phyloP scores from a whole-genome alignment of 1,284 basidiomycete genomes.

The Fomitiporia mediterranea region DNA sequence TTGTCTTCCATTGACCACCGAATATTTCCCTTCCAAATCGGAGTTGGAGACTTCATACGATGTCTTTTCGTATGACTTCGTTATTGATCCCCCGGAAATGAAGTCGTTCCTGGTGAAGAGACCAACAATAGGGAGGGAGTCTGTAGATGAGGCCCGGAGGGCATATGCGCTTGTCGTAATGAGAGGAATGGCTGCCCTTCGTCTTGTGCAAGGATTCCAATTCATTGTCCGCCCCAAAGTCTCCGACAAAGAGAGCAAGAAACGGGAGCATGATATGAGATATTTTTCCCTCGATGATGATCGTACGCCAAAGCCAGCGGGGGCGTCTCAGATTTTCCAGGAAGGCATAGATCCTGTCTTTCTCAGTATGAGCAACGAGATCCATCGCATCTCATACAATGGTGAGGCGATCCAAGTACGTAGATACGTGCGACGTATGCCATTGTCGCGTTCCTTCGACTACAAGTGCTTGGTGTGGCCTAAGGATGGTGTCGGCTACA shows the following conservation, averaged over 20 bases:
- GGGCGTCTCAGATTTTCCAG: slow-evolving; percentile 68
- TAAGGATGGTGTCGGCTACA: slow-evolving; percentile 82
- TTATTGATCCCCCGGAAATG: slow-evolving; percentile 74
- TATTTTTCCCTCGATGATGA: slow-evolving; percentile 57
- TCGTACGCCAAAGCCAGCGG: slow-evolving; percentile 49
- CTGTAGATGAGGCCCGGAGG: slow-evolving; percentile 52
- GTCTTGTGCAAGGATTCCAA: slow-evolving; percentile 95
- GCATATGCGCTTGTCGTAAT: slow-evolving; percentile 83
- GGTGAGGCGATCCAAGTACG: slow-evolving; percentile 87
- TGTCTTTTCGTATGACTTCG: slow-evolving; percentile 77
- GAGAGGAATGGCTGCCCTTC: slow-evolving; percentile 90
- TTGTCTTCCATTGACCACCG: slow-evolving; percentile 91
- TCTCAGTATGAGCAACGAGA: slow-evolving; percentile 92
- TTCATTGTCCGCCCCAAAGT: slow-evolving; percentile 61
- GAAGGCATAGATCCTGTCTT: slow-evolving; percentile 77
- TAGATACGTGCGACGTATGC: slow-evolving; percentile 78
- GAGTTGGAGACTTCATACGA: slow-evolving; percentile 80
- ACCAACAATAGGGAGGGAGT: slow-evolving; percentile 41
- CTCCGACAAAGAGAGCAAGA: slow-evolving; percentile 28
- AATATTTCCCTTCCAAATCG: slow-evolving; percentile 74
- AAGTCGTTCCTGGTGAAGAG: slow-evolving; percentile 75
- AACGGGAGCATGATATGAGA: slow-evolving; percentile 34
- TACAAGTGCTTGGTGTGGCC: slow-evolving; percentile 95
- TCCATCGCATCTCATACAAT: slow-evolving; percentile 86
- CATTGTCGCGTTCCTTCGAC: slow-evolving; percentile 55